Percentiles rank a stretch among this genome's conserved stretches.
Conservation (phyloP, 129 eudicot species). For the Erigeron canadensis region DNA sequence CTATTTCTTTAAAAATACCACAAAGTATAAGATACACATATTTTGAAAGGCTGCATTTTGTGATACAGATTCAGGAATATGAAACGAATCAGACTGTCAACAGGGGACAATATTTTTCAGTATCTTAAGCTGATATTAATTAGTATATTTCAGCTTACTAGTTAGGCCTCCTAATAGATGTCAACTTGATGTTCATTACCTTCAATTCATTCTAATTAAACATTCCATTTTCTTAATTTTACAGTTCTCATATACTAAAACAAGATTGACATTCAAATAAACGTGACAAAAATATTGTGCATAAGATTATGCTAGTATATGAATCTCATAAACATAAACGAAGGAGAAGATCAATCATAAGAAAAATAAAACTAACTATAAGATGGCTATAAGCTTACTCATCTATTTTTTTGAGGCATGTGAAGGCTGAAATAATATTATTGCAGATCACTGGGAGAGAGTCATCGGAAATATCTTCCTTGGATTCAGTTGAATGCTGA, state of each 20-base stretch:
- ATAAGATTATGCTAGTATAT: background rate
- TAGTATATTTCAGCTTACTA: background rate
- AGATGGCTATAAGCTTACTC: conserved; percentile 41
- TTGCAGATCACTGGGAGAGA: conserved; percentile 59
- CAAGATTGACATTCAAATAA: background rate
- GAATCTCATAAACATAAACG: background rate
- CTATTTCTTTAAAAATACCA: background rate
- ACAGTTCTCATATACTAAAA: background rate
- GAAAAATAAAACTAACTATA: background rate
- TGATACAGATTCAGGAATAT: background rate
- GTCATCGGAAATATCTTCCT: conserved; percentile 36
- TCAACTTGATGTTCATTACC: background rate
- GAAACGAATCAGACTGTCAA: background rate
- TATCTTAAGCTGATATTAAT: background rate
- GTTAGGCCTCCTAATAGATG: background rate
- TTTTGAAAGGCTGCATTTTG: background rate
- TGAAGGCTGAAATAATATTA: conserved; percentile 61
- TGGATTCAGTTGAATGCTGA: conserved; percentile 36
- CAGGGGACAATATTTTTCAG: background rate
- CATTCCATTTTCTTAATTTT: background rate
- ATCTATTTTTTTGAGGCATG: conserved; percentile 50
- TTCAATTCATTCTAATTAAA: background rate
- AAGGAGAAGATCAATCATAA: background rate
- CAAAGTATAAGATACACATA: background rate
- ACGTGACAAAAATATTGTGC: background rate